Percentiles rank a stretch among this genome's conserved stretches.
Evolutionary conservation across 495 filamentous ascomycete species (phyloP).

Genomic region (Bombardia bombarda): DNA sequence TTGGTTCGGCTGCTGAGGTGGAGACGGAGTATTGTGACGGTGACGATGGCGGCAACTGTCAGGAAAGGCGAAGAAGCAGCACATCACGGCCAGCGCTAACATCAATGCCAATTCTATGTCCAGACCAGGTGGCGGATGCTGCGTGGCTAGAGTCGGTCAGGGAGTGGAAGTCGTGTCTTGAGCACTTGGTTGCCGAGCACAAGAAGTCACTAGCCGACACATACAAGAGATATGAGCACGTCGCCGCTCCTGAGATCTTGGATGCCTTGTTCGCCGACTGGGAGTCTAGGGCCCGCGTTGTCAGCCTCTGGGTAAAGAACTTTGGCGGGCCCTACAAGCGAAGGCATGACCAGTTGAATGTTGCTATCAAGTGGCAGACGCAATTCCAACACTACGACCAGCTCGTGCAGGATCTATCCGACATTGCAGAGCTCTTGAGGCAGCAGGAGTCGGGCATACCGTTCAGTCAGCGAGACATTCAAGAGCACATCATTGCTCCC

Average conservation of each 20-base stretch:
- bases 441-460: conserved; percentile 12
- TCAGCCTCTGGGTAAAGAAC: not conserved
- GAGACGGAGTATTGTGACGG: too few species aligned
- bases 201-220: conserved; percentile 17
- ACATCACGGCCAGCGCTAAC: too few species aligned
- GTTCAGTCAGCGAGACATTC: conserved; percentile 6
- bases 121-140: too few species aligned
- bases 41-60: too few species aligned
- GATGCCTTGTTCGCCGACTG: not conserved
- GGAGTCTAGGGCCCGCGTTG: not conserved
- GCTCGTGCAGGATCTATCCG: conserved; percentile 13
- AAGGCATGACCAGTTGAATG: too few species aligned
- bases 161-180: conserved; percentile 24
- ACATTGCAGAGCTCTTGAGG: conserved; percentile 7
- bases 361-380: conserved; percentile 7
- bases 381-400: conserved; percentile 22
- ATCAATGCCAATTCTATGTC: too few species aligned
- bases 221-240: conserved; percentile 23
- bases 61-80: too few species aligned
- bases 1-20: too few species aligned
- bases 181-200: conserved; percentile 18
- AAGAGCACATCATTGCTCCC: conserved; percentile 17
- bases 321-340: too few species aligned
- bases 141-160: conserved; percentile 18
- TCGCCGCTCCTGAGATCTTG: conserved; percentile 11